Evolutionary conservation across 345 rosid species (phyloP).

Genomic region (Psidium guajava): DNA sequence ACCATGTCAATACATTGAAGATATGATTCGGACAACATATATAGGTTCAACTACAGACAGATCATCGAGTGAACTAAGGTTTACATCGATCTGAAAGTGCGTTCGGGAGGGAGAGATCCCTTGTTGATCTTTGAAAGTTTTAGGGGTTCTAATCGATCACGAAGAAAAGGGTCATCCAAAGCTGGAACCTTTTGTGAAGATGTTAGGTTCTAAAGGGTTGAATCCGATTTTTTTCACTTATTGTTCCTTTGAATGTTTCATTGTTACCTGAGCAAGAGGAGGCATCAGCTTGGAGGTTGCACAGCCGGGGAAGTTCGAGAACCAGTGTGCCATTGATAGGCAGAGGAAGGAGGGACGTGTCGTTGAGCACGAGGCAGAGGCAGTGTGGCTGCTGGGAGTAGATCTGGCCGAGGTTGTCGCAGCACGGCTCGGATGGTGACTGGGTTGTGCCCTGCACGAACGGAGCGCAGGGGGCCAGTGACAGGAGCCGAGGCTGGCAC

Average conservation of each 20-base stretch:
- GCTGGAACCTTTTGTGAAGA: neutral
- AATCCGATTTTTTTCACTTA: neutral
- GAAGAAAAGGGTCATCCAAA: neutral
- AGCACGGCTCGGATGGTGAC: slow-evolving; percentile 47
- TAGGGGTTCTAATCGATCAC: neutral
- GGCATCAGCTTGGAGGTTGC: slow-evolving; percentile 28
- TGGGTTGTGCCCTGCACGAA: slow-evolving; percentile 52
- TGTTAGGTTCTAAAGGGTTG: neutral
- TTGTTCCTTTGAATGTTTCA: neutral
- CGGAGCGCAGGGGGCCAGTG: slow-evolving; percentile 58
- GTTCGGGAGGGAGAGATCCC: neutral
- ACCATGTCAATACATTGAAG: neutral
- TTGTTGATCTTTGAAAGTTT: neutral
- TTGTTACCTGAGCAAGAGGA: slow-evolving; percentile 24
- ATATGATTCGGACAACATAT: neutral
- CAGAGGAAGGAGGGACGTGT: slow-evolving; percentile 29
- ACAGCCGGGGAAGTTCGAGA: slow-evolving; percentile 45
- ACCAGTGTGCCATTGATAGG: slow-evolving; percentile 66
- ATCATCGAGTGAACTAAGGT: neutral
- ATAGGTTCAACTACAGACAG: neutral
- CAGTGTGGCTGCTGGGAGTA: slow-evolving; percentile 44
- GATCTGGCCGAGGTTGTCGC: slow-evolving; percentile 51
- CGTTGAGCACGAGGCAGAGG: slow-evolving; percentile 59
- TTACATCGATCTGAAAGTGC: neutral
- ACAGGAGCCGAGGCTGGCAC: slow-evolving; percentile 47